phyloP scores from a whole-genome alignment of 2,329 filamentous ascomycete species.

The Aspergillus pseudoterreus region DNA sequence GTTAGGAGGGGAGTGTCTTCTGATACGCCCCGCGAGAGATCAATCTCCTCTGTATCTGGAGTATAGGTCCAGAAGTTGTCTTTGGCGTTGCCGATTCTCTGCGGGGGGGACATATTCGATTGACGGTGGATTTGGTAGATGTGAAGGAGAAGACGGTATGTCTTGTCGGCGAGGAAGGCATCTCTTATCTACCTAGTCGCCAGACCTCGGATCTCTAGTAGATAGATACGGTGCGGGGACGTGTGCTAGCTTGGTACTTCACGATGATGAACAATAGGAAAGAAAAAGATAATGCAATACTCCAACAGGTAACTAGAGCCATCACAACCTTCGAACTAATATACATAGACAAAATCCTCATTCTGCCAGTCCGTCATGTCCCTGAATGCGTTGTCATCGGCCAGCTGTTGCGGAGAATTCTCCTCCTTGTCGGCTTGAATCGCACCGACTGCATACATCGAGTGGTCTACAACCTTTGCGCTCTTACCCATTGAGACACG shows the following conservation, averaged over 20 bases:
- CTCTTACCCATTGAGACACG: conserved; percentile 59
- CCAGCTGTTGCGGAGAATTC: conserved; percentile 20
- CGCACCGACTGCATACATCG: conserved; percentile 47
- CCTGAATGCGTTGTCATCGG: conserved; percentile 51
- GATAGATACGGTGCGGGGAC: no score
- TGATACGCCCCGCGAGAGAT: neutral
- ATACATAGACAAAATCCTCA: conserved; percentile 62
- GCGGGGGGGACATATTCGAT: neutral
- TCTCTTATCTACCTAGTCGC: neutral
- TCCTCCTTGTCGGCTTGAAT: conserved; percentile 26
- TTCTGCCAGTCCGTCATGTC: conserved; percentile 61
- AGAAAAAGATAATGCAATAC: neutral
- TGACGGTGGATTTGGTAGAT: neutral
- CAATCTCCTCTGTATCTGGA: neutral
- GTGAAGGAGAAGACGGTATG: neutral
- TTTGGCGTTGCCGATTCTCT: neutral
- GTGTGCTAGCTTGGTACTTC: neutral
- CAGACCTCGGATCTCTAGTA: neutral
- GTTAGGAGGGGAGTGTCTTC: neutral
- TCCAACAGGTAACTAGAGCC: neutral
- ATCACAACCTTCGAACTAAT: conserved; percentile 21
- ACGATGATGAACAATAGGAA: neutral
- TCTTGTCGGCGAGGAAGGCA: neutral
- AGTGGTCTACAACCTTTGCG: conserved; percentile 56
- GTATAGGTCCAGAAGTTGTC: neutral